Percentiles rank a stretch among this genome's conserved stretches.
These are phyloP conservation scores for Tagetes patula DNA, from an alignment of 129 eudicot species.

Conservation along the genomic window DNA sequence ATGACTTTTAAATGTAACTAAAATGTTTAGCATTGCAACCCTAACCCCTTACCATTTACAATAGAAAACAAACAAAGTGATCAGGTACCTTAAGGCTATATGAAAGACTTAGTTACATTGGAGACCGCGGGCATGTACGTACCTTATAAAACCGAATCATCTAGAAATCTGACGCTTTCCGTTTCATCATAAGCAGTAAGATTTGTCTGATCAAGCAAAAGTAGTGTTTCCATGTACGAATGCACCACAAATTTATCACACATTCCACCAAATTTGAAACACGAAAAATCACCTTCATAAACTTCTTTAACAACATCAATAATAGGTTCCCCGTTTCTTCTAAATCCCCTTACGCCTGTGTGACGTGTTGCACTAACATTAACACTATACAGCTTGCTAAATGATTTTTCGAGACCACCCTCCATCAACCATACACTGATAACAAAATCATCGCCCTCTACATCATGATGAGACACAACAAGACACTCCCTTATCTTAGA, in stretches of 20 bases:
- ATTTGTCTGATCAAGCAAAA: not conserved
- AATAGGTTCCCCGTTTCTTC: not conserved
- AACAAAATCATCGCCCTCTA: not conserved
- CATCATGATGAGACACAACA: not conserved
- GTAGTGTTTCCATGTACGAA: slow-evolving; percentile 1
- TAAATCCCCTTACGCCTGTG: not conserved
- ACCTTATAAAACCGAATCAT: no score
- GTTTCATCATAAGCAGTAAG: not conserved
- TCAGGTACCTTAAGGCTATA: no score
- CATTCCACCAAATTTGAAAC: no score
- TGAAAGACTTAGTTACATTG: no score
- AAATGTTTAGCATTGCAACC: no score
- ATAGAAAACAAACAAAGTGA: no score
- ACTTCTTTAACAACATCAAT: not conserved
- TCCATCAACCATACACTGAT: not conserved
- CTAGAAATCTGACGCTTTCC: no score
- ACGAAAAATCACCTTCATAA: no score
- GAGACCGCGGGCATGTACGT: no score
- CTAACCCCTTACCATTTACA: no score
- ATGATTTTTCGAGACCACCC: not conserved
- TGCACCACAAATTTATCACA: not conserved
- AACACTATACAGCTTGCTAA: not conserved
- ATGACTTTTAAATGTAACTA: no score
- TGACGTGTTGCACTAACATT: not conserved
- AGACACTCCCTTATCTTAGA: not conserved